A percentile compares a stretch with the other conserved stretches of the same genome.
These are phyloP conservation scores for Pulveroboletus sp. DNA, from an alignment of 768 basidiomycete species.

Conservation along the genomic window DNA sequence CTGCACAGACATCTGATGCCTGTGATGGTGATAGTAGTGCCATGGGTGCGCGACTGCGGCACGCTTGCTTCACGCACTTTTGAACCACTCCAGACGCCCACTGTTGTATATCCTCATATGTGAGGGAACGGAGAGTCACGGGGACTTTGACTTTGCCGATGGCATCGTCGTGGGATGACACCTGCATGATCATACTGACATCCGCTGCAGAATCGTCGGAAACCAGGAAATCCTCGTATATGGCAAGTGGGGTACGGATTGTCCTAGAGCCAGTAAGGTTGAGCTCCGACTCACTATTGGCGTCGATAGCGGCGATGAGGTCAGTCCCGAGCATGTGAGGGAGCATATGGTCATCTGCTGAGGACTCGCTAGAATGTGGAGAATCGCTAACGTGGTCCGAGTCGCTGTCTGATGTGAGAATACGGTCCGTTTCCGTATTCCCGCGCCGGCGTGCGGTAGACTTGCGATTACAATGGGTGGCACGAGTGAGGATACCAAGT, in stretches of 20 bases:
- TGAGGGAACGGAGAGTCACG: conserved; percentile 13
- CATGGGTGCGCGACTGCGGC: conserved; percentile 2
- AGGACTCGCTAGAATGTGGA: conserved; percentile 19
- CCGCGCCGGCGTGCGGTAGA: background rate
- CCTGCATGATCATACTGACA: conserved; percentile 22
- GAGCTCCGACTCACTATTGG: conserved; percentile 24
- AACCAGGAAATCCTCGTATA: conserved; percentile 7
- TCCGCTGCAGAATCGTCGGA: conserved; percentile 18
- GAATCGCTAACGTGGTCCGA: conserved; percentile 19
- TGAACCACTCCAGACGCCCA: conserved; percentile 27
- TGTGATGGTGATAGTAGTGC: conserved; percentile 26
- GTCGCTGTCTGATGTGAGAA: conserved; percentile 16
- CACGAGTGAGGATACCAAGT: conserved; percentile 20
- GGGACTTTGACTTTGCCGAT: conserved; percentile 6
- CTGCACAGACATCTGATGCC: conserved; percentile 25
- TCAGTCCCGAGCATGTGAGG: conserved; percentile 26
- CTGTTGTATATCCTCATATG: conserved; percentile 23
- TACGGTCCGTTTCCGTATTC: background rate
- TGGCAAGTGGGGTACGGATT: background rate
- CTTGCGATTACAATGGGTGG: conserved; percentile 20
- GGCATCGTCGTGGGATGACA: conserved; percentile 12
- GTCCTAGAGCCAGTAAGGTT: conserved; percentile 5
- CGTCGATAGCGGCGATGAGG: conserved; percentile 26
- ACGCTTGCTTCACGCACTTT: conserved; percentile 20
- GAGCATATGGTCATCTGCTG: conserved; percentile 17